Evolutionary conservation across 495 filamentous ascomycete genomes (phyloP), one percentile per base, ranked within the genome.

Genomic region (Poronia punctata): DNA sequence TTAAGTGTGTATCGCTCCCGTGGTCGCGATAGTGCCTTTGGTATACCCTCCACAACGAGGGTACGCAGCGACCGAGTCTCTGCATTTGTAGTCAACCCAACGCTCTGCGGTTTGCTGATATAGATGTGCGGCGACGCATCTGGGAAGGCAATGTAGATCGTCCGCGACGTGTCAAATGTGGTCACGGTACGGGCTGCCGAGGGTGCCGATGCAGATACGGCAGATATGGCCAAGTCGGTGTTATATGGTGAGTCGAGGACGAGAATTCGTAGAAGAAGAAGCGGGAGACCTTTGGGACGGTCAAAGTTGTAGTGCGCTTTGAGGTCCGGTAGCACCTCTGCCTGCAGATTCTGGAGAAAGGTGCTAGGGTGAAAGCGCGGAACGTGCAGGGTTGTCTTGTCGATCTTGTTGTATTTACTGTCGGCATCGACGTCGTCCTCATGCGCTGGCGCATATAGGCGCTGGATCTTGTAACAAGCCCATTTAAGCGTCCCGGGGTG

Each of bases 281-380:
- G 60, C 1, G 82, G 78, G 2, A 85, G 65, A 0, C 65, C 59
- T 16, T 72, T 66, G 18, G 82, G 77, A 9, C 78, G 74, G 36
- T 80, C 71, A 23, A 89, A 69, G 48, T 82, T 80, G 60, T 83
- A 89, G 59, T 92, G 86, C 8, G 83, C 82, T 52, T 87, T 88
- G 19, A 87, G 71, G 31, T 90, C 66, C 3, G 85, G 84, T 1
- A 79, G 64, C 11, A 88, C 67, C 46, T 87, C 78, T 25, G 67
- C 60, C 42, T 87, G 79, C n/a, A 94, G 76, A 38, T 77, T 78
- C 29, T 66, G 71, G 2, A 90, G 64, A 52, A 93, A 93, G 6
- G 78, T 82, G 5, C 78, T 71, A 3, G 82, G 79, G 53, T 92
- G 85, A 43, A 90, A 82, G 26, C 79, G 76, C 7, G 87, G 86